A percentile compares a stretch with the other conserved stretches of the same genome.
Conservation (phyloP, 495 filamentous ascomycete genomes). For the Haplographium delicatum region DNA sequence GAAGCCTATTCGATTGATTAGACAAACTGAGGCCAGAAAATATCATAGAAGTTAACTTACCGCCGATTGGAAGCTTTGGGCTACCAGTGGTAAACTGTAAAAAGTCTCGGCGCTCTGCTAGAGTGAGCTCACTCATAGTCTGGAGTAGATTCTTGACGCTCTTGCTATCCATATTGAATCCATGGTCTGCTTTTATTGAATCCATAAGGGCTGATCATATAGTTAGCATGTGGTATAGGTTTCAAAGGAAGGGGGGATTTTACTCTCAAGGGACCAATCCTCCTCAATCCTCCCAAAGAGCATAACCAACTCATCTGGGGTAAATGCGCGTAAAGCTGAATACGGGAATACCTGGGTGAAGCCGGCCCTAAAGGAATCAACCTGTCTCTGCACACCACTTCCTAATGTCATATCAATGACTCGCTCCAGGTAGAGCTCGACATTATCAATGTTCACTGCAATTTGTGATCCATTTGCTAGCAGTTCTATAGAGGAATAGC, state of each 20-base stretch:
- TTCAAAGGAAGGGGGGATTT: conserved; percentile 34
- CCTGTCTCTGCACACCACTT: conserved; percentile 77
- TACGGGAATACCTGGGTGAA: conserved; percentile 98
- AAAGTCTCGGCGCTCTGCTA: conserved; percentile 82
- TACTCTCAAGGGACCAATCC: conserved; percentile 97
- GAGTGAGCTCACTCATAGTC: conserved; percentile 83
- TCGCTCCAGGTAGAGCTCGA: conserved; percentile 77
- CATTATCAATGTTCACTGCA: conserved; percentile 81
- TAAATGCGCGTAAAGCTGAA: conserved; percentile 87
- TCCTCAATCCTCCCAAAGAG: conserved; percentile 93
- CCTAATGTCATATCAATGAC: conserved; percentile 91
- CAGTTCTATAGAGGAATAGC: conserved; percentile 86
- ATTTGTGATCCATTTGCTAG: conserved; percentile 65
- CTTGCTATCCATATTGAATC: conserved; percentile 98
- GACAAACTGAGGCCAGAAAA: neutral
- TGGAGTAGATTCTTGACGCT: conserved; percentile 92
- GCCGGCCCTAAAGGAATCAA: conserved; percentile 84
- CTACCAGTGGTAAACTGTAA: conserved; percentile 98
- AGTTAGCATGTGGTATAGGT: conserved; percentile 10
- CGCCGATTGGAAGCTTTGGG: conserved; percentile 96
- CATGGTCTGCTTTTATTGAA: conserved; percentile 99
- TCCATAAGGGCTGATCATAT: conserved; percentile 74
- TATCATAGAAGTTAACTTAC: conserved; percentile 51
- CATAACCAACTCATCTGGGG: conserved; percentile 92
- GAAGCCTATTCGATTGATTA: conserved; percentile 61